Conservation (phyloP, 2,329 filamentous ascomycete species). For the Fusarium sterilihyphosum region DNA sequence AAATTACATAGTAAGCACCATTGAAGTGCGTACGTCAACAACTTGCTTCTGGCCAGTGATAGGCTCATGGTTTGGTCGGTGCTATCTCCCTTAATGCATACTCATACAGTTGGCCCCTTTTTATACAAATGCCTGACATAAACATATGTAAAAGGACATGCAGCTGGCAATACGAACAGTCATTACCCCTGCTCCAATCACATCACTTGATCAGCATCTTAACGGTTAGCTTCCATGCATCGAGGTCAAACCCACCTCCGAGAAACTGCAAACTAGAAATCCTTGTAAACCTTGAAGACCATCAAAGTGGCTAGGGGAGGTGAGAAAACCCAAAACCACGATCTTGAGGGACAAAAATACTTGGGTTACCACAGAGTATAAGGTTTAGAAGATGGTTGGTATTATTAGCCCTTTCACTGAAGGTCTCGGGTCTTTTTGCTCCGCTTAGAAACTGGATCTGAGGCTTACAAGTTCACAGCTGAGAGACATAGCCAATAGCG, state of each 20-base stretch:
- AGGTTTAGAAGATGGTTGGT: not conserved
- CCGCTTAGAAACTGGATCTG: slow-evolving; percentile 3
- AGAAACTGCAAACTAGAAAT: slow-evolving; percentile 14
- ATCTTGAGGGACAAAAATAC: not conserved
- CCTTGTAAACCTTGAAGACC: slow-evolving; percentile 8
- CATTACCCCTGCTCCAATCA: slow-evolving; percentile 17
- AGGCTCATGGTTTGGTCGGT: slow-evolving; percentile 3
- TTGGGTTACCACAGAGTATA: too few species aligned
- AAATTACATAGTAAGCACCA: not conserved
- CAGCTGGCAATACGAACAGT: slow-evolving; percentile 18
- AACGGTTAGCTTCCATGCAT: slow-evolving; percentile 5
- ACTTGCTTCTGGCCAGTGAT: not conserved
- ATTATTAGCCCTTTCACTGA: not conserved
- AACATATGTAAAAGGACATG: slow-evolving; percentile 2
- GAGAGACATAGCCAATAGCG: slow-evolving; percentile 30
- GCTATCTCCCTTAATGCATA: slow-evolving; percentile 9
- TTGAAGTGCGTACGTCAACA: slow-evolving; percentile 1
- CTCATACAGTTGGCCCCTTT: slow-evolving; percentile 5
- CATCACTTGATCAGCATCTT: slow-evolving; percentile 17
- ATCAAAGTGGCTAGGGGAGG: not conserved
- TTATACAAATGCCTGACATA: slow-evolving; percentile 1
- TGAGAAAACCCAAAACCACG: not conserved
- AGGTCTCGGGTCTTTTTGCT: not conserved
- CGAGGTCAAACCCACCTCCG: slow-evolving; percentile 1
- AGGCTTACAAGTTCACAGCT: slow-evolving; percentile 30